These are phyloP conservation scores for Apiospora marii DNA, from an alignment of 2,329 filamentous ascomycete species.

Conservation along the genomic window DNA sequence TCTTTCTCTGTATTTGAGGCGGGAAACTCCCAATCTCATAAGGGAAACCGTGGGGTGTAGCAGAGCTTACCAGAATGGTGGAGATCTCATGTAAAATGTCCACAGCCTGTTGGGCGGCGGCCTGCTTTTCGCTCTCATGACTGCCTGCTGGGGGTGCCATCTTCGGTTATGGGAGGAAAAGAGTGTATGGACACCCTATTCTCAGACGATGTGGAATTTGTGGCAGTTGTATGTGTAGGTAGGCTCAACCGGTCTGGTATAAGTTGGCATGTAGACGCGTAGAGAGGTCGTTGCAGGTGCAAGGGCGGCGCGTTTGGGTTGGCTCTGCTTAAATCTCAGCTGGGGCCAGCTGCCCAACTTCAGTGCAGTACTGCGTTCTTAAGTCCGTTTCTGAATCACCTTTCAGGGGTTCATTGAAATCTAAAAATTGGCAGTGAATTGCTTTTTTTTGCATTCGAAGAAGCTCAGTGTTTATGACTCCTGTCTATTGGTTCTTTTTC, in stretches of 20 bases:
- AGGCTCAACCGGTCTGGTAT: neutral
- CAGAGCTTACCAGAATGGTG: constrained; percentile 77
- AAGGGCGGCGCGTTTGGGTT: constrained; percentile 16
- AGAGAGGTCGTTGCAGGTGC: constrained; percentile 22
- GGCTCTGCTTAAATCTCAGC: constrained; percentile 27
- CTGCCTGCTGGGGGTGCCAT: constrained; percentile 42
- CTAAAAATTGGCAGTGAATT: neutral
- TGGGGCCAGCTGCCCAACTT: constrained; percentile 33
- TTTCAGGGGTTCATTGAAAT: too few relatives aligned
- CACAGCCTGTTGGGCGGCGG: constrained; percentile 81
- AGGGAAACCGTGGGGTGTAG: neutral
- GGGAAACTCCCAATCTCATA: neutral
- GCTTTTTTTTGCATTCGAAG: neutral
- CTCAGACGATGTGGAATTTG: neutral
- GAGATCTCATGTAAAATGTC: constrained; percentile 87
- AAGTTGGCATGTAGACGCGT: neutral
- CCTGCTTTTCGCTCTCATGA: constrained; percentile 70
- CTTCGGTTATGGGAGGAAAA: constrained; percentile 37
- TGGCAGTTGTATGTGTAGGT: neutral
- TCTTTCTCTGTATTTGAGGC: neutral
- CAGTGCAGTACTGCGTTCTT: neutral
- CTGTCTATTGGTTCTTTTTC: neutral
- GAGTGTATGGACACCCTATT: neutral
- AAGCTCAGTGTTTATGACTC: neutral
- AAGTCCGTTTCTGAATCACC: neutral